Base-by-base conservation (phyloP, 352 stramenopile species). In the Pythium brachiatum region DNA sequence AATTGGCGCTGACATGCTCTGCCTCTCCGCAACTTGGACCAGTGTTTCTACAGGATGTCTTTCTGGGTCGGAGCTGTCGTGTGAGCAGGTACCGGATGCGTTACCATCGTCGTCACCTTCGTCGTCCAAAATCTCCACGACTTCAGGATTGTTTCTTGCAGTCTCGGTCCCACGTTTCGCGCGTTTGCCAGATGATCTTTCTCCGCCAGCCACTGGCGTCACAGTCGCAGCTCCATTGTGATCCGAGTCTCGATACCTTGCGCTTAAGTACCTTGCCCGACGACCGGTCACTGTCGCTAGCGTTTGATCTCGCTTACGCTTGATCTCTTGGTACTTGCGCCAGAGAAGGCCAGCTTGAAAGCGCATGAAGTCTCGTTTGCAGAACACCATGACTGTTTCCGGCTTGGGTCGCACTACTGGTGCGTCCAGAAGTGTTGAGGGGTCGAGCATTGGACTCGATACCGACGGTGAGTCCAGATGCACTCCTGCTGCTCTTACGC, bases 341-440 rank as follows among this genome's bases (percentile, higher is more conserved):
- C 79, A 92, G 34, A 92, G 69, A 46, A 76, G 85, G 0, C 58
- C 73, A 23, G 79, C 79, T 66, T 92, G 83, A 43, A 85, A 92
- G 12, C 83, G 79, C 70, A 92, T 74, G 32, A 92, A 92, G 46
- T 92, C 83, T 9, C 83, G 79, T 61, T 87, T 90, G 68, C 83
- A 92, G 53, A 92, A 92, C 55, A 92, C 83, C 57, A 90, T 77
- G n/a, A 92, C 70, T 9, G 83, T 90, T 46, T 77, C 74, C 62
- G 80, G 78, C 23, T 57, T 63, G 57, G 62, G 38, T 47, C 58
- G 59, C 34, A 56, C 3, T 57, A 25, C 7, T 21, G 13, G 13
- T 51, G 39, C 25, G 48, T 41, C 36, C 51, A 38, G 7, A 8
- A 66, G 36, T 25, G 44, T 26, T n/a, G 55, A n/a, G 18, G 34